Evolutionary conservation across 2,329 filamentous ascomycete species (phyloP).

Genomic region (Alternaria incomplexa): DNA sequence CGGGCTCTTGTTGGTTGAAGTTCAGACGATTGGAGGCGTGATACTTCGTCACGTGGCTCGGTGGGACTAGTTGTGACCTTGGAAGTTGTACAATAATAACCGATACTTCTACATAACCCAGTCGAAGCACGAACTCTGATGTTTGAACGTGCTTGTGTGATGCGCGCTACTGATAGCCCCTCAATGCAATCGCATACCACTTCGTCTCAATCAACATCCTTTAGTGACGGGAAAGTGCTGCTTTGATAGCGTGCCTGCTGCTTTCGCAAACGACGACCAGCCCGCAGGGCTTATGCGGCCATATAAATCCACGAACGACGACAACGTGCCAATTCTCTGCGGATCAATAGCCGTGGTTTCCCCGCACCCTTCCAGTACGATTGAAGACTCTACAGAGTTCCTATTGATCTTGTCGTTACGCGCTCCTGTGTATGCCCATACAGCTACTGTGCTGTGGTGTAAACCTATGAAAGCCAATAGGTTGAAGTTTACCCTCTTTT

Average conservation of each 20-base stretch:
- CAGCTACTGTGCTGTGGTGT: background rate
- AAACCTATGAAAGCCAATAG: background rate
- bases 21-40: background rate
- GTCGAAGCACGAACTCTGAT: background rate
- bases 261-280: background rate
- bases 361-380: background rate
- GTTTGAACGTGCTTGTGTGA: background rate
- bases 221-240: background rate
- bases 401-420: background rate
- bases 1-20: conserved; percentile 3
- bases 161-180: background rate
- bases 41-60: background rate
- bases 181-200: background rate
- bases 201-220: background rate
- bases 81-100: background rate
- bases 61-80: background rate
- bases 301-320: background rate
- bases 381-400: background rate
- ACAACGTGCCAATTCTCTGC: background rate
- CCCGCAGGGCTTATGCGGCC: background rate
- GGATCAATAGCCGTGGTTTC: background rate
- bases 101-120: background rate
- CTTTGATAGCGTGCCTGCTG: background rate
- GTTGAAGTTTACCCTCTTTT: background rate
- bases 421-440: conserved; percentile 1